Percentiles rank a stretch among this genome's conserved stretches.
Evolutionary conservation across 2,329 filamentous ascomycete species (phyloP).

Genomic region (Teratosphaeria destructans): DNA sequence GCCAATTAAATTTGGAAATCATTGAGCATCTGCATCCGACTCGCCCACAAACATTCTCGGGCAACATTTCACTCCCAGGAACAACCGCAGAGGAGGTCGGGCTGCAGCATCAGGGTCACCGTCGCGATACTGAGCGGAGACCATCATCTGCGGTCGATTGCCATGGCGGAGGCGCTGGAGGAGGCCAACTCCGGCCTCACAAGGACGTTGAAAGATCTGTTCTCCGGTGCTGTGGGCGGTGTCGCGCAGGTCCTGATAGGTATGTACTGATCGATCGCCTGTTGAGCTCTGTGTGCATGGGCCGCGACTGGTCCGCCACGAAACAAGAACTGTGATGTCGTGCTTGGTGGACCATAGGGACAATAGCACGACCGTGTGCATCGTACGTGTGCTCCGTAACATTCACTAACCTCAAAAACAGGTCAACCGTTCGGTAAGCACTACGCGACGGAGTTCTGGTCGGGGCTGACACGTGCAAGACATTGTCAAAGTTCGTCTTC

Average conservation of each 20-base stretch:
- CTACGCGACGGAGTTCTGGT: neutral
- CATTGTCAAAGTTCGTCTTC: conserved; percentile 94
- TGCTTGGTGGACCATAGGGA: neutral
- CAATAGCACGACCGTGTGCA: neutral
- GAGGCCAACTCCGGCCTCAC: conserved; percentile 1
- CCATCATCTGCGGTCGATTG: neutral
- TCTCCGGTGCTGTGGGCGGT: conserved; percentile 81
- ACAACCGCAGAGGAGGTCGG: neutral
- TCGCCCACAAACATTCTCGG: too few species aligned
- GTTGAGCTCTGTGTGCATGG: too few species aligned
- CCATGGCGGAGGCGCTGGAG: conserved; percentile 3
- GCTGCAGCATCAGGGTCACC: neutral
- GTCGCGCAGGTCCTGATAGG: conserved; percentile 89
- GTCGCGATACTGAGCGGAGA: neutral
- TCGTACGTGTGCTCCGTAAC: neutral
- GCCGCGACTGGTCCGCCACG: neutral
- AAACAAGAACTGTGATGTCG: neutral
- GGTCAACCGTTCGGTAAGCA: conserved; percentile 55
- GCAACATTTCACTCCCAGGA: neutral
- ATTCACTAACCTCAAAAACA: conserved; percentile 19
- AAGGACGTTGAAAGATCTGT: conserved; percentile 68
- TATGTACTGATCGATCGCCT: conserved; percentile 37
- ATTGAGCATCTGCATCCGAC: too few species aligned
- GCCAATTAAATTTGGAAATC: too few species aligned
- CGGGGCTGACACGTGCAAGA: conserved; percentile 40